These are phyloP conservation scores for Solanum hybrid DNA, from an alignment of 305 asterid genomes.

Conservation along the genomic window DNA sequence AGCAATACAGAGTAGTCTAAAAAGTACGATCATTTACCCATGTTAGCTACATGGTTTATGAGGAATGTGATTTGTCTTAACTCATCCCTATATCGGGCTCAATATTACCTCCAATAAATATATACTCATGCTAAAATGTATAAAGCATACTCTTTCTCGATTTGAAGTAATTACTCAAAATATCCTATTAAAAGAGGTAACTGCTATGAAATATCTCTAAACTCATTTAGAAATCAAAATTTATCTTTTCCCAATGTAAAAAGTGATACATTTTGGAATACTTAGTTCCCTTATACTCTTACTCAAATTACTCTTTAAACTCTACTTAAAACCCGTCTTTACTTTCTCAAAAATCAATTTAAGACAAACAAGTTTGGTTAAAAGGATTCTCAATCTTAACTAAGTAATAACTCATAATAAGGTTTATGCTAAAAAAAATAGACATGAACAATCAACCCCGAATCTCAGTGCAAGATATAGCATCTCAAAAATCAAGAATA, in stretches of 20 bases:
- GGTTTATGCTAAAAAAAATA: neutral
- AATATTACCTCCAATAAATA: neutral
- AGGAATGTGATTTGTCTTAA: neutral
- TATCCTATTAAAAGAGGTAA: neutral
- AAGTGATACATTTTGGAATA: neutral
- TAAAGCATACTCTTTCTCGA: neutral
- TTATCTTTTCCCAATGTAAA: neutral
- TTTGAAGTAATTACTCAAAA: neutral
- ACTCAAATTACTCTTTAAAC: neutral
- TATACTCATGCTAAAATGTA: neutral
- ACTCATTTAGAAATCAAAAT: neutral
- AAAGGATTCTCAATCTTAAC: neutral
- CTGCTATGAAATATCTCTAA: neutral
- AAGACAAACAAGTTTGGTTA: neutral
- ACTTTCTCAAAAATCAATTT: neutral
- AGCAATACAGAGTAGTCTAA: neutral
- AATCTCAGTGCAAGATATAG: neutral
- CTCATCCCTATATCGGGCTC: neutral
- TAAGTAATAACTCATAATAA: neutral
- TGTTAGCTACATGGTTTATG: neutral
- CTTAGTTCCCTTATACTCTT: neutral
- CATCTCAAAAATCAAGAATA: neutral
- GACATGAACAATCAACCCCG: neutral
- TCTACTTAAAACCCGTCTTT: neutral
- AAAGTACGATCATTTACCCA: neutral